Evolutionary conservation across 139 green algal species (phyloP).

Genomic region (Raphidocelis subcapitata): DNA sequence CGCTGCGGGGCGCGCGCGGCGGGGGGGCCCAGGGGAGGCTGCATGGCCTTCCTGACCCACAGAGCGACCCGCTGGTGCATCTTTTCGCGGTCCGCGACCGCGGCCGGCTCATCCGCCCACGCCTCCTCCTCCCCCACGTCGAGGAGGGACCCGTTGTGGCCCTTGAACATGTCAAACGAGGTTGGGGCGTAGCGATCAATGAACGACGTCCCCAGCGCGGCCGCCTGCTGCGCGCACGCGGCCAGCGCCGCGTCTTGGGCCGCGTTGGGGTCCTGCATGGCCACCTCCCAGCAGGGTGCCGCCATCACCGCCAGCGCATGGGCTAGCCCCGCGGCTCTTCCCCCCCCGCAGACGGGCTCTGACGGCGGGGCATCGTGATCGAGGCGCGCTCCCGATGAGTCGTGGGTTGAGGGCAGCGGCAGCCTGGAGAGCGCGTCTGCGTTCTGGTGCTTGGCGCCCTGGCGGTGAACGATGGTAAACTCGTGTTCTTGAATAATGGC

Average conservation of each 20-base stretch:
- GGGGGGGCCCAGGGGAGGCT: neutral
- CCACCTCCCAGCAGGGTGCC: too few species aligned
- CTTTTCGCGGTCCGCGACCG: neutral
- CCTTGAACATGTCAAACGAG: neutral
- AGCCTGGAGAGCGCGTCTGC: conserved; percentile 13
- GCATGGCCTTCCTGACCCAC: neutral
- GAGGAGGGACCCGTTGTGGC: neutral
- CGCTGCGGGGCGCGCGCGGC: neutral
- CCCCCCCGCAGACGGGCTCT: too few species aligned
- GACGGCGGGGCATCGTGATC: neutral
- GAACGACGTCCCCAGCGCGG: neutral
- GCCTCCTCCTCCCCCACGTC: neutral
- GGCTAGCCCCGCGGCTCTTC: too few species aligned
- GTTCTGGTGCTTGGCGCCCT: conserved; percentile 15
- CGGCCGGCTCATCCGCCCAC: neutral
- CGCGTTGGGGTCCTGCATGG: too few species aligned
- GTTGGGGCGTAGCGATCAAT: conserved; percentile 1
- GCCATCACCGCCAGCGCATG: too few species aligned
- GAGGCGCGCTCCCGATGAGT: neutral
- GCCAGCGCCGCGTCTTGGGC: too few species aligned
- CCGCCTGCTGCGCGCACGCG: too few species aligned
- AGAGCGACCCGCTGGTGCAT: neutral
- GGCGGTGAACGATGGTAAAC: conserved; percentile 16
- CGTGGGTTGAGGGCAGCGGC: neutral
- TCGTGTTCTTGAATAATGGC: conserved; percentile 25